Evolutionary conservation across 2,329 filamentous ascomycete species (phyloP), one percentile per base, ranked within the genome.

Genomic region (Cladosporium colombiae): DNA sequence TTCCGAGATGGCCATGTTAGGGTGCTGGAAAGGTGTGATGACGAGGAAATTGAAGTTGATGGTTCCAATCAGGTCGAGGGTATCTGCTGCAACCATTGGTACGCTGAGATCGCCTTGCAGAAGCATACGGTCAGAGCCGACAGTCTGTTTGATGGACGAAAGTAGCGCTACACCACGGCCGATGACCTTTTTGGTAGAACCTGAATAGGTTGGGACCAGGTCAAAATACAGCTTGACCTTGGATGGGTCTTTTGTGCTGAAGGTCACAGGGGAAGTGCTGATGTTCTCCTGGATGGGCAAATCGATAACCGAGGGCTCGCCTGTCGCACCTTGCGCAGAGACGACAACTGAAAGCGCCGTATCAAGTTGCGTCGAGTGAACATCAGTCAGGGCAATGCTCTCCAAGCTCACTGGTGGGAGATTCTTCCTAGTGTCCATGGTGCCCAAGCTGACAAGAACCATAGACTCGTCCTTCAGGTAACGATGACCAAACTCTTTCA

Each of bases 41-140:
- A 98, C 87, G 35, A 97, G 81, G 76, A 98, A 98, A 78, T 97
- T 97, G 83, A 99, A 99, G 73, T 96, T 97, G 70, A 99, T 91
- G 0, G 90, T 88, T 18, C 95, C 96, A 70, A 99, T 97, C 11
- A 98, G 89, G 67, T 98, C 94, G 37, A 98, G 81, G 14, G 86
- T 89, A 67, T 86, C 91, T 40, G 89, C 89, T 35, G 91, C 91
- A 74, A 98, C 85, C 68, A 99, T 95, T 0, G 95, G 95, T 11
- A 99, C 91, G 67, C 91, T 94, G 44, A 96, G 87, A 74, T 98
- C 95, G 23, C 93, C 93, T 77, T 97, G 93, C 10, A 99, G 82
- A 63, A 91, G 94, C 82, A 95, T 95, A n/a, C 93, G 87, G 73
- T 94, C 92, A 6, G 89, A 87, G 2, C 93, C 94, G 57, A 98